These are phyloP conservation scores for Penicillium samsonianum DNA, from an alignment of 495 filamentous ascomycete species.

Conservation along the genomic window DNA sequence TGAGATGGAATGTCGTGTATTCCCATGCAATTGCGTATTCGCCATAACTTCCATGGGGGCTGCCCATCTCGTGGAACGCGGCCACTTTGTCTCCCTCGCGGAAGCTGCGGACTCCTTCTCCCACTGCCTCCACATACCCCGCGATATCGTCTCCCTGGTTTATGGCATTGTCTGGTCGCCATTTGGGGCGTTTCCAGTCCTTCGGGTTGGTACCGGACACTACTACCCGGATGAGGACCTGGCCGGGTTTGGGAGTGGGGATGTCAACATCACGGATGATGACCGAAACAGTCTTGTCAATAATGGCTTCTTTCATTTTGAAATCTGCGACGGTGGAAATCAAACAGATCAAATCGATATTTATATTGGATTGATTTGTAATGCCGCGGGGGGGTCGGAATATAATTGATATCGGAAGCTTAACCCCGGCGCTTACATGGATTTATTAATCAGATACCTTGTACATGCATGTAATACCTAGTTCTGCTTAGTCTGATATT, in stretches of 20 bases:
- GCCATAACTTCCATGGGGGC: slow-evolving; percentile 61
- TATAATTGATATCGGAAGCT: background rate
- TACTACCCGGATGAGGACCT: slow-evolving; percentile 71
- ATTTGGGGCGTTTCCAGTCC: slow-evolving; percentile 65
- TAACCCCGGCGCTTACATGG: too few species aligned
- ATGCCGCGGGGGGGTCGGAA: background rate
- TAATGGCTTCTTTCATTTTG: slow-evolving; percentile 67
- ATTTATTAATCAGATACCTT: background rate
- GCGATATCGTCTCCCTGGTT: slow-evolving; percentile 76
- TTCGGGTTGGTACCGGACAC: slow-evolving; percentile 76
- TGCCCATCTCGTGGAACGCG: slow-evolving; percentile 65
- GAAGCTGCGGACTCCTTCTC: slow-evolving; percentile 62
- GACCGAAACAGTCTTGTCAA: slow-evolving; percentile 55
- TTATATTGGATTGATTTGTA: background rate
- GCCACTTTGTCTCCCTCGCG: slow-evolving; percentile 68
- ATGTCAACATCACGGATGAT: slow-evolving; percentile 64
- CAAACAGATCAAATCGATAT: background rate
- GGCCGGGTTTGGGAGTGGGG: slow-evolving; percentile 57
- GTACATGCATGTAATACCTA: background rate
- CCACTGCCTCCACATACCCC: slow-evolving; percentile 64
- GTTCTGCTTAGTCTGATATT: slow-evolving; percentile 10
- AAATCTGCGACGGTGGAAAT: background rate
- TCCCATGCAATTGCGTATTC: slow-evolving; percentile 69
- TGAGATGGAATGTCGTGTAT: slow-evolving; percentile 70
- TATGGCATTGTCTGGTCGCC: slow-evolving; percentile 16